These are phyloP conservation scores for Leccinellum albellum DNA, from an alignment of 768 basidiomycete genomes.

Conservation along the genomic window DNA sequence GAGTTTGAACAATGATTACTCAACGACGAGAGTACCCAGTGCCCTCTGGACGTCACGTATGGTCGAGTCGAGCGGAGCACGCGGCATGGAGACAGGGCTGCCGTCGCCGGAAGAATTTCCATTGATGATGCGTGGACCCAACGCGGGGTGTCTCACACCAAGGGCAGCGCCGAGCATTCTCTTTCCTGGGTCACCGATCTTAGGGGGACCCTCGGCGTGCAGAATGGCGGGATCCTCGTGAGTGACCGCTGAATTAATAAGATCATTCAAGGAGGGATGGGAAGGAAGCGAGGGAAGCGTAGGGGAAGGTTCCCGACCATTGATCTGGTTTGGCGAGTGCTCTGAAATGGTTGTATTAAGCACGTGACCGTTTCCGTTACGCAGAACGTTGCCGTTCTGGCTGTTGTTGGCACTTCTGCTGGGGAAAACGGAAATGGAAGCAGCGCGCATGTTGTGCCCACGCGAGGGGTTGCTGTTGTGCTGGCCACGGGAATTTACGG, in stretches of 20 bases:
- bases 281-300: conserved; percentile 77
- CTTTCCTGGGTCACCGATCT: conserved; percentile 86
- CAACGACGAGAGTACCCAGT: conserved; percentile 73
- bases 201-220: conserved; percentile 51
- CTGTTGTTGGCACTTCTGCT: conserved; percentile 44
- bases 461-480: conserved; percentile 60
- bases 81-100: conserved; percentile 19
- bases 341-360: conserved; percentile 47
- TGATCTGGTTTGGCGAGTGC: conserved; percentile 34
- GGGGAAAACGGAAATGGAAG: conserved; percentile 62
- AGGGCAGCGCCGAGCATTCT: conserved; percentile 85
- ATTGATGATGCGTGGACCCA: conserved; percentile 57
- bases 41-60: conserved; percentile 71
- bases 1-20: conserved; percentile 40
- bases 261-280: conserved; percentile 80
- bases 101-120: conserved; percentile 37
- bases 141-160: conserved; percentile 75
- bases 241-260: conserved; percentile 69
- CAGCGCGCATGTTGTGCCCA: conserved; percentile 66
- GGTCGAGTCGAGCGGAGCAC: conserved; percentile 48
- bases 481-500: conserved; percentile 70
- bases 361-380: conserved; percentile 37
- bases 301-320: conserved; percentile 71
- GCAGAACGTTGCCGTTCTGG: conserved; percentile 30
- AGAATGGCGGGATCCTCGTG: conserved; percentile 67